Evolutionary conservation across 345 rosid genomes (phyloP), one percentile per base, ranked within the genome.

Genomic region (Linum tenue): DNA sequence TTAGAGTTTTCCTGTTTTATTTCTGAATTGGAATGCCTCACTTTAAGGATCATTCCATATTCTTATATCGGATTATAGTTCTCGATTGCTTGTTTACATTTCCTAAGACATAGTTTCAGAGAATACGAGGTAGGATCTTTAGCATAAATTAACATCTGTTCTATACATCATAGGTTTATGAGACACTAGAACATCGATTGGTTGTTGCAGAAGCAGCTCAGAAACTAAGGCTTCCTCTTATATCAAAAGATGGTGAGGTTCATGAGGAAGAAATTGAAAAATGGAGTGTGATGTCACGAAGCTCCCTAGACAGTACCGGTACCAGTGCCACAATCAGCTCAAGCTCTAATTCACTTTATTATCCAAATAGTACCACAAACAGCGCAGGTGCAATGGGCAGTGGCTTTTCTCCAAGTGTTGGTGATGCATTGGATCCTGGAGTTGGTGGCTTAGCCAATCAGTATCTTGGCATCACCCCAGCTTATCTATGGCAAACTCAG

Each of bases 171-270:
- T 73, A 94, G 99, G 96, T 86, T 68, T 90, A 86, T 65, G 96
- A 90, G 82, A 83, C 77, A 64, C 79, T 94, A 67, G 97, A 94
- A 80, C 97, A 90, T 67, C 86, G 91, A 36, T 69, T 94, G 74
- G 89, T 84, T 70, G 95, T 94, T 60, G 92, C 99, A 36, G 99
- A 94, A 83, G 96, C 96, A 17, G 96, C 97, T 70, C 96, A 90
- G 77, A 94, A 87, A 62, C 75, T 94, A 70, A 86, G 96, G 76
- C 89, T 94, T 70, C 99, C 99, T 66, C 86, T 88, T 16, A 88
- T 94, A 73, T 86, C 97, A 37, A 84, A 86, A 68, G 95, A 86
- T 70, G 97, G 97, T 63, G 97, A 86, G 78, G 82, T 90, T 74
- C 95, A 82, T 5, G 95, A 88, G 82, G 95, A 94, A 61, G 99